Conservation (phyloP, 1,139 yeast species). For the Debaryomyces coudertii region DNA sequence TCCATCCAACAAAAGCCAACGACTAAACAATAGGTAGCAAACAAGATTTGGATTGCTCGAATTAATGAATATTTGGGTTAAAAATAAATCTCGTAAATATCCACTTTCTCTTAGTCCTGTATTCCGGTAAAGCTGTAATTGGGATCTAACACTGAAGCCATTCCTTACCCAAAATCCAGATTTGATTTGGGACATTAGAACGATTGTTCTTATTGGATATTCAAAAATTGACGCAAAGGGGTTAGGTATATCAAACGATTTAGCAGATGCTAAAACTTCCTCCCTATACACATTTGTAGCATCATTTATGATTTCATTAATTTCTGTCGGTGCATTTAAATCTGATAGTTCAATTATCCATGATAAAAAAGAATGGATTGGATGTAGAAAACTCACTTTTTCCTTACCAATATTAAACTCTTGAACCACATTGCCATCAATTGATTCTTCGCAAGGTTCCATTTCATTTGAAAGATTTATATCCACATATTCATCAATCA, state of each 20-base stretch:
- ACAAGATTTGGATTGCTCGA: conserved; percentile 60
- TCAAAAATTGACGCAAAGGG: conserved; percentile 53
- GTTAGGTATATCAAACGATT: conserved; percentile 10
- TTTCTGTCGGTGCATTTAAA: conserved; percentile 25
- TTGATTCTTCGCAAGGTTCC: conserved; percentile 25
- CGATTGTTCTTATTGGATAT: conserved; percentile 74
- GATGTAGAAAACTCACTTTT: conserved; percentile 75
- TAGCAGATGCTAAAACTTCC: conserved; percentile 4
- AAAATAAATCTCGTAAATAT: conserved; percentile 71
- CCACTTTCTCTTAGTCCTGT: conserved; percentile 87
- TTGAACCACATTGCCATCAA: conserved; percentile 27
- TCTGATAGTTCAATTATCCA: conserved; percentile 66
- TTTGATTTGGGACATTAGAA: conserved; percentile 56
- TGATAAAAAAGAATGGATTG: conserved; percentile 72
- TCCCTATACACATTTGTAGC: conserved; percentile 1
- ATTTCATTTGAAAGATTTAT: conserved; percentile 23
- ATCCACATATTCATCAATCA: conserved; percentile 34
- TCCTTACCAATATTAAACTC: conserved; percentile 37
- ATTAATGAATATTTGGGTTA: conserved; percentile 68
- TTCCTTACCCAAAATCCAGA: conserved; percentile 65
- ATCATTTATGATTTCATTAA: conserved; percentile 11
- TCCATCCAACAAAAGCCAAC: conserved; percentile 71
- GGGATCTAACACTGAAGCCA: conserved; percentile 71
- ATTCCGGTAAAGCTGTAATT: conserved; percentile 76
- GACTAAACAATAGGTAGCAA: conserved; percentile 59